Conservation (phyloP, 1,284 basidiomycete genomes). For the Moniliella sp. region DNA sequence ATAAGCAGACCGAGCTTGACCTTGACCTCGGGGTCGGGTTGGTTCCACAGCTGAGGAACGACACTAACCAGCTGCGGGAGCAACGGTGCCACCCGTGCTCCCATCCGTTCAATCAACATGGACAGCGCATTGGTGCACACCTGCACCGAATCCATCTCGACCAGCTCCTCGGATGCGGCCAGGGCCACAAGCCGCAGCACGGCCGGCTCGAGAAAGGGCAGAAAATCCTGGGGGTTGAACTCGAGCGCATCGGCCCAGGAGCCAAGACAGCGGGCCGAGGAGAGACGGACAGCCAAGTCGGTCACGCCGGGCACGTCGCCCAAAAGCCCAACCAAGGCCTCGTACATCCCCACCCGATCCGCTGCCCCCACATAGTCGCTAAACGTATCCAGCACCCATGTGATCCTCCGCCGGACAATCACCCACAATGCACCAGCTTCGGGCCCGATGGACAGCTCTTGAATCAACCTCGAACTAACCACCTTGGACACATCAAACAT, state of each 20-base stretch:
- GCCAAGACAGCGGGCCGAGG: conserved; percentile 17
- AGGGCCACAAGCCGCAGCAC: conserved; percentile 14
- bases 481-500: conserved; percentile 4
- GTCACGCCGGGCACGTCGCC: conserved; percentile 9
- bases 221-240: conserved; percentile 24
- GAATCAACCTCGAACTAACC: conserved; percentile 12
- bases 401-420: conserved; percentile 18
- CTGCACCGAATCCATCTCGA: conserved; percentile 24
- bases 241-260: conserved; percentile 25
- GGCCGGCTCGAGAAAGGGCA: conserved; percentile 16
- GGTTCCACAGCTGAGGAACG: conserved; percentile 22
- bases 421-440: conserved; percentile 12
- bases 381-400: conserved; percentile 25
- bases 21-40: conserved; percentile 20
- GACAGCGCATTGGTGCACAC: conserved; percentile 21
- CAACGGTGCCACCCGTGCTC: conserved; percentile 17
- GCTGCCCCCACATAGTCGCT: conserved; percentile 16
- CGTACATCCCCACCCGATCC: conserved; percentile 12
- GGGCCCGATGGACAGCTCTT: conserved; percentile 12
- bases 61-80: conserved; percentile 14
- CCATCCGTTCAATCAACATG: conserved; percentile 27
- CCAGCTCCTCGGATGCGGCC: conserved; percentile 11
- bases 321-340: conserved; percentile 18
- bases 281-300: conserved; percentile 24
- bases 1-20: conserved; percentile 21